Base-by-base conservation (phyloP, 2,329 filamentous ascomycete genomes). In the Colletotrichum echinochloae region DNA sequence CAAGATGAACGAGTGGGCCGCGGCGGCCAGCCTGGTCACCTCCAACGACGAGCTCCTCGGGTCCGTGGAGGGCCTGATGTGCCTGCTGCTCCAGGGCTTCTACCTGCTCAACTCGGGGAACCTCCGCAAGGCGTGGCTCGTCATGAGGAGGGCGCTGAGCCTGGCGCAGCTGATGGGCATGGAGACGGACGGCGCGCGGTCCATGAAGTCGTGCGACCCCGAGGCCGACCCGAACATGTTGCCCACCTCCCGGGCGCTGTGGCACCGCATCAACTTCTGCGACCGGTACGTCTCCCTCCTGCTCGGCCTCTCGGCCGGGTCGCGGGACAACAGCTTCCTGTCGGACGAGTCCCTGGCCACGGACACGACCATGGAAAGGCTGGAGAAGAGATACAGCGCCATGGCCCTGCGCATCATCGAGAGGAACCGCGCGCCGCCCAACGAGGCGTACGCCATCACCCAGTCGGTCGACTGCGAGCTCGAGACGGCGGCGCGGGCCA, bases 41-140 rank as follows among this genome's bases (percentile, higher is more conserved):
- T 82, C 81, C 5, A 84, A 88, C 46, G 85, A 89, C 54, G 84
- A 87, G 48, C 77, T 90, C 5, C 77, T 86, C 0, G 83, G 83
- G 28, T 85, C 83, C 3, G 74, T 85, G 1, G 87, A 89, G 74
- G 87, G 87, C 2, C 75, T 89, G 0, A 85, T 89, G 75, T 85
- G 84, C 60, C 77, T 90, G 0, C 74, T 84, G 28, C 76, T 90
- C 0, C 79, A 86, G 46, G 80, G 81, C 23, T 76, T 86, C 62
- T 87, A 84, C 73, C 84, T 88, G 62, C 80, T 81, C 46, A 88
- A 89, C 66, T 81, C 81, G 0, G 88, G 88, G 1, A 87, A 87
- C 54, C 78, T 88, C 2, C 83, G 87, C 28, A 85, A 86, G 54
- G 80, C 86, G 2, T 90, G 87, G 87, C 76, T 90, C 28, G 81